Evolutionary conservation across 2,329 filamentous ascomycete species (phyloP).

Genomic region (Colletotrichum karsti): DNA sequence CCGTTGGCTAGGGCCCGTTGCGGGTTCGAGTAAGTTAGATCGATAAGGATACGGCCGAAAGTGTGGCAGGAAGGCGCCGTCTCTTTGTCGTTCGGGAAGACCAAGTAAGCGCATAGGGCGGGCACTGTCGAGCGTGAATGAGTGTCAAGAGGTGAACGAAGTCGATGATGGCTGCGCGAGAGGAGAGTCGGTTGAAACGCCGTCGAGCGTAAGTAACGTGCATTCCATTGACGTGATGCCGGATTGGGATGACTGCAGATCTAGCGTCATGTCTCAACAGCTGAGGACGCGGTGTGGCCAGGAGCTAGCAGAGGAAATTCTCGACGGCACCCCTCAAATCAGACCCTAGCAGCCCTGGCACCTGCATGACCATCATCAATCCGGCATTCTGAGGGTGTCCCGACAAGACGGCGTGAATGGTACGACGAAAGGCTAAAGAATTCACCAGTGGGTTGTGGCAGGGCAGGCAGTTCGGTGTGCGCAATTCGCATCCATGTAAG

Average conservation of each 20-base stretch:
- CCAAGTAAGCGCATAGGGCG: slow-evolving; percentile 21
- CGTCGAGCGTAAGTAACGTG: slow-evolving; percentile 12
- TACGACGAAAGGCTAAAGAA: slow-evolving; percentile 6
- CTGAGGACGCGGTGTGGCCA: not conserved
- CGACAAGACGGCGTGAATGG: not conserved
- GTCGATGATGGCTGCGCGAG: slow-evolving; percentile 11
- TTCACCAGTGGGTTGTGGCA: not conserved
- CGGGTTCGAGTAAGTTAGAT: slow-evolving; percentile 3
- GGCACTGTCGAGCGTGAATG: not conserved
- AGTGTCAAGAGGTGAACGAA: slow-evolving; percentile 2
- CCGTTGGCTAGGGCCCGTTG: slow-evolving; percentile 26
- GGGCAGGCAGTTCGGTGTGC: not conserved
- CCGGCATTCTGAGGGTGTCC: slow-evolving; percentile 4
- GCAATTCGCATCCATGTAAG: not conserved
- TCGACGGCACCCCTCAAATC: slow-evolving; percentile 16
- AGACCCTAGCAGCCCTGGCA: slow-evolving; percentile 5
- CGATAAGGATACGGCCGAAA: slow-evolving; percentile 26
- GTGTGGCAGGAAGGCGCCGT: slow-evolving; percentile 25
- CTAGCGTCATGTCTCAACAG: slow-evolving; percentile 11
- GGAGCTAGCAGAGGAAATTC: slow-evolving; percentile 15
- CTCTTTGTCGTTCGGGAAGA: slow-evolving; percentile 24
- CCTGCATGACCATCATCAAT: slow-evolving; percentile 4
- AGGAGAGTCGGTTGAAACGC: slow-evolving; percentile 16
- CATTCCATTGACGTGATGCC: slow-evolving; percentile 23
- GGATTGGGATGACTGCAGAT: slow-evolving; percentile 21